Evolutionary conservation across 1,284 basidiomycete genomes (phyloP).

Genomic region (Trametes hirsuta): DNA sequence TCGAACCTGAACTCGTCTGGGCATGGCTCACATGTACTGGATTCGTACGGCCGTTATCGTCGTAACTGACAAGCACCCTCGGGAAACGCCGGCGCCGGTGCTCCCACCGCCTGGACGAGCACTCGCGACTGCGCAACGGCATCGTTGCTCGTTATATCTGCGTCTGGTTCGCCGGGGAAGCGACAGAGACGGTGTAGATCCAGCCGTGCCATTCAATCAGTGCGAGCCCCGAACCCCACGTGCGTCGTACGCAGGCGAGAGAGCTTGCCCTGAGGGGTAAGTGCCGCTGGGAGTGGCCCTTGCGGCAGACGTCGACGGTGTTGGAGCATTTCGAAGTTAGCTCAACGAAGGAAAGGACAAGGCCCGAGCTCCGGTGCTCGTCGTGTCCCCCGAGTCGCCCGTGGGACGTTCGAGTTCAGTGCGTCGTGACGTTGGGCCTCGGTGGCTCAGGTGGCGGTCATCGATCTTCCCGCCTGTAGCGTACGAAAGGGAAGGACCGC

Average conservation of each 20-base stretch:
- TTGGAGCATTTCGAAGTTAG: neutral
- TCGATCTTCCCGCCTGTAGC: slow-evolving; percentile 11
- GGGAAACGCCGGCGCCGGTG: neutral
- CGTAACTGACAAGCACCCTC: neutral
- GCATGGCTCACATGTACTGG: no score
- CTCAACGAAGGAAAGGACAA: neutral
- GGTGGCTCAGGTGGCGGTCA: neutral
- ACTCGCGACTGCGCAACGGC: no score
- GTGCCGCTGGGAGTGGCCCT: neutral
- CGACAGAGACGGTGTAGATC: neutral
- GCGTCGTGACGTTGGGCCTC: neutral
- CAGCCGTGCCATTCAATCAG: slow-evolving; percentile 6
- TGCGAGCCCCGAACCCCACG: neutral
- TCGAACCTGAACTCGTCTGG: no score
- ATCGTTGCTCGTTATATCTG: no score
- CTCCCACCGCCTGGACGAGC: neutral
- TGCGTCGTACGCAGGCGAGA: slow-evolving; percentile 1
- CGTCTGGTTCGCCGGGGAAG: neutral
- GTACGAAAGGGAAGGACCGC: neutral
- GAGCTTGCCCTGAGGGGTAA: neutral
- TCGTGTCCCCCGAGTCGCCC: neutral
- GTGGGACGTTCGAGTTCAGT: neutral
- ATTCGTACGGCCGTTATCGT: no score
- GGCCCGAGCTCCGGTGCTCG: slow-evolving; percentile 8
- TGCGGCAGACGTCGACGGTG: neutral